Base-by-base conservation (phyloP, 352 stramenopile genomes). In the Phytophthora ohioensis region DNA sequence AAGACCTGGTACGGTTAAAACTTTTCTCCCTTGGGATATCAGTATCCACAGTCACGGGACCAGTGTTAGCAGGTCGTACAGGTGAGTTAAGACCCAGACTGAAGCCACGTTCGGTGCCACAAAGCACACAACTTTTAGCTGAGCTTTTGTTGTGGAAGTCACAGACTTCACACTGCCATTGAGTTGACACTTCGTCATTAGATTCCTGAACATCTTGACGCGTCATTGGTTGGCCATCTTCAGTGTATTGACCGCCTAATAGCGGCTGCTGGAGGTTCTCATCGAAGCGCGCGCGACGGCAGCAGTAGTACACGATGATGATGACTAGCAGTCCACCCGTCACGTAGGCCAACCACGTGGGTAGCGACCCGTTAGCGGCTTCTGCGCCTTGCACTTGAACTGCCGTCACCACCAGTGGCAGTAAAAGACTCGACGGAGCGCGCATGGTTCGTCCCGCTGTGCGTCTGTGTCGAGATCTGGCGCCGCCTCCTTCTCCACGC, bases 231-330 rank as follows among this genome's bases (percentile, higher is more conserved):
- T 94, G 87, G 0, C 88, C 88, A 58, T 96, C 88, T 64, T 96
- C 88, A 60, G 81, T 96, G 82, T 94, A 96, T 61, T 96, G 88
- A 9, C 88, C 88, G 55, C 88, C 88, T 4, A 96, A 71, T 31
- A 96, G 75, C 46, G 88, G 88, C 60, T 94, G 87, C 72, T 96
- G 88, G 36, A 96, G 73, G 65, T 91, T 94, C 71, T 96, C 88
- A 56, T 96, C 88, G 61, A 96, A 96, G 59, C 88, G 84, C 60
- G 87, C 84, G 57, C 87, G 87, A 42, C 88, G 88, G 58, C 88
- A 96, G 79, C 88, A 96, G 61, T 96, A 96, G 79, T 96, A 96
- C 34, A 94, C 79, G 64, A 96, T 94, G 69, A 96, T 96, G 48
- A 96, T 81, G 60, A 96, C 78, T 54, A 96, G 69, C 35, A 96